Evolutionary conservation across 352 stramenopile genomes (phyloP).

Genomic region (Globisporangium nagaii): DNA sequence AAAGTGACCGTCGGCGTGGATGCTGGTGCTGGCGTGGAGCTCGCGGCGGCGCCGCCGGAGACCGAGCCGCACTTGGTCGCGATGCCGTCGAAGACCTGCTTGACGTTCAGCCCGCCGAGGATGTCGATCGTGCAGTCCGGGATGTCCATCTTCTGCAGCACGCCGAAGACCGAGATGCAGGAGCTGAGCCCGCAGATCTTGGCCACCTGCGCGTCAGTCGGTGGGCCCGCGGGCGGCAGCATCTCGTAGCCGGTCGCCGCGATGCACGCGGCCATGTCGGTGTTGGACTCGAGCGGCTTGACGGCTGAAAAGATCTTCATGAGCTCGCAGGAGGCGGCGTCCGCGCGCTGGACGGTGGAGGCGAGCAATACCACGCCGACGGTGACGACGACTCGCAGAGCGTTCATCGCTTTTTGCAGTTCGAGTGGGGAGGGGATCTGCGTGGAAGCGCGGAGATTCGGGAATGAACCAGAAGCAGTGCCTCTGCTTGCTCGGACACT

Average conservation of each 20-base stretch:
- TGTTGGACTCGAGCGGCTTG: constrained; percentile 26
- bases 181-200: constrained; percentile 21
- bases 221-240: constrained; percentile 18
- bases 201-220: constrained; percentile 23
- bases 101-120: constrained; percentile 38
- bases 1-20: constrained; percentile 6
- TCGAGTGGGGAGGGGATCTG: not conserved
- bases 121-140: constrained; percentile 38
- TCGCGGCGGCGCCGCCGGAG: not conserved
- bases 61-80: not conserved
- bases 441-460: not conserved
- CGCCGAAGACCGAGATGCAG: constrained; percentile 20
- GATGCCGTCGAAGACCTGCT: constrained; percentile 20
- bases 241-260: constrained; percentile 28
- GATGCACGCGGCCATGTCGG: constrained; percentile 27
- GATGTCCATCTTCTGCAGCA: constrained; percentile 28
- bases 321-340: constrained; percentile 22
- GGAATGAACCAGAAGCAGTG: constrained; percentile 6
- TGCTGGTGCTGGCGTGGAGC: not conserved
- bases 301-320: constrained; percentile 30
- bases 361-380: constrained; percentile 4
- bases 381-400: not conserved
- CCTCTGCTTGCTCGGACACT: no score
- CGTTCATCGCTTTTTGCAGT: no score
- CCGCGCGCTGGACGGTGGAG: not conserved